Conservation (phyloP, 2,329 filamentous ascomycete genomes). For the Fusarium illudens region DNA sequence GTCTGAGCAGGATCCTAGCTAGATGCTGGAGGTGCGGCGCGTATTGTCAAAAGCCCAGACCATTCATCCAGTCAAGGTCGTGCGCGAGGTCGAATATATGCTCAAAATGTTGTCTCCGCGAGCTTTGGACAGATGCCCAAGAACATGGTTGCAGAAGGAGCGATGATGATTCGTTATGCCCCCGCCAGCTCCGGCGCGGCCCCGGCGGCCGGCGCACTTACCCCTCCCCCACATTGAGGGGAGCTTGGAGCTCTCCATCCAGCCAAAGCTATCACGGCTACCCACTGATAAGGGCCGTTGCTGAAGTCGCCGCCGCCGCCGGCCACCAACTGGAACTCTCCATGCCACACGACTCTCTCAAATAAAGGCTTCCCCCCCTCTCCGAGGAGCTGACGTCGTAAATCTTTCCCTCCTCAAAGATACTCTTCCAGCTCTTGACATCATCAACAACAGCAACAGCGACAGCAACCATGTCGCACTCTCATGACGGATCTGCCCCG, state of each 20-base stretch:
- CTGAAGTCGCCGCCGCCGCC: not conserved
- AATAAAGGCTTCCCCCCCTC: slow-evolving; percentile 18
- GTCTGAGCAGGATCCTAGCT: not conserved
- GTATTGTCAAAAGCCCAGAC: not conserved
- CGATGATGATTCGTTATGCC: not conserved
- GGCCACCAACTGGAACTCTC: not conserved
- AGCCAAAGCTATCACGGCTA: not conserved
- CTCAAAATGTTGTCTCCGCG: not conserved
- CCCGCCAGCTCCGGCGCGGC: not conserved
- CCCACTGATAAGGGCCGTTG: slow-evolving; percentile 20
- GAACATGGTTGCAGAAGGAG: too few species aligned
- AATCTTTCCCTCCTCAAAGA: not conserved
- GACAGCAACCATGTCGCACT: slow-evolving; percentile 52
- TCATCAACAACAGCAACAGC: slow-evolving; percentile 1
- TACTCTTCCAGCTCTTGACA: not conserved
- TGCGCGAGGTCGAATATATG: not conserved
- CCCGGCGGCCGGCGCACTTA: not conserved
- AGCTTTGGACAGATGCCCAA: too few species aligned
- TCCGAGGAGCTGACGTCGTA: not conserved
- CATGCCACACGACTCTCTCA: slow-evolving; percentile 8
- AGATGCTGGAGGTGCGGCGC: not conserved
- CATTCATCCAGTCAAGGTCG: not conserved
- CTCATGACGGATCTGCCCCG: slow-evolving; percentile 63
- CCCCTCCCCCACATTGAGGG: slow-evolving; percentile 26
- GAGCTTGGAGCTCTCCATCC: slow-evolving; percentile 28